Evolutionary conservation across 768 basidiomycete species (phyloP), one percentile per base, ranked within the genome.

Genomic region (Hydnum rufescens): DNA sequence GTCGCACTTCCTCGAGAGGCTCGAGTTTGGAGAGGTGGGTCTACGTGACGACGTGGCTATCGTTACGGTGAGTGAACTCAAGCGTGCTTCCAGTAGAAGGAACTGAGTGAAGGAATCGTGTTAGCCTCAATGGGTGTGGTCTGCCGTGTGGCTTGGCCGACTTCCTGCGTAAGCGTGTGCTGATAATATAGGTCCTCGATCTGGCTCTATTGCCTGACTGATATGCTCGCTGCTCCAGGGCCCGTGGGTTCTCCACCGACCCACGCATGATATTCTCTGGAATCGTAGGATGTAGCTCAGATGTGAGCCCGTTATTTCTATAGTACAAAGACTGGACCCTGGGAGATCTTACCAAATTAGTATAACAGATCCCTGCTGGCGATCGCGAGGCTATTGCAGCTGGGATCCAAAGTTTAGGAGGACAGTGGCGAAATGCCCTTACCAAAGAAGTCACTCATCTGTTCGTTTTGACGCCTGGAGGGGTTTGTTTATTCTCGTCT

Each of bases 381-480:
- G 89, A 93, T 62, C 64, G 76, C 26, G 82, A 84, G 60, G 74
- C 80, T 2, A 72, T 93, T 36, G 72, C 74, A 0, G 80, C 78
- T 0, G 83, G 79, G 0, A 75, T 92, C 28, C 70, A 71, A 1
- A 74, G 78, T 0, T 73, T 85, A 3, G 89, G 90, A 2, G 90
- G 90, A 0, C 80, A 85, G 63, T 86, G 78, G 77, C 74, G 84
- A 25, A 65, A 66, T 0, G 77, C 76, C 5, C 72, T 92, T 48
- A 89, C 87, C 0, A 72, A 74, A 53, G 89, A 93, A 53, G 81
- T 88, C 22, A 92, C 90, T 0, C 90, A 93, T 62, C 72, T 93
- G 49, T 82, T 92, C 58, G 76, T 77, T 29, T 64, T 80, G 31
- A 65, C 68, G 18, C 57, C 51, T 49, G 61, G 54, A 1, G 61